phyloP scores from a whole-genome alignment of 345 rosid species.

The Populus simonii region DNA sequence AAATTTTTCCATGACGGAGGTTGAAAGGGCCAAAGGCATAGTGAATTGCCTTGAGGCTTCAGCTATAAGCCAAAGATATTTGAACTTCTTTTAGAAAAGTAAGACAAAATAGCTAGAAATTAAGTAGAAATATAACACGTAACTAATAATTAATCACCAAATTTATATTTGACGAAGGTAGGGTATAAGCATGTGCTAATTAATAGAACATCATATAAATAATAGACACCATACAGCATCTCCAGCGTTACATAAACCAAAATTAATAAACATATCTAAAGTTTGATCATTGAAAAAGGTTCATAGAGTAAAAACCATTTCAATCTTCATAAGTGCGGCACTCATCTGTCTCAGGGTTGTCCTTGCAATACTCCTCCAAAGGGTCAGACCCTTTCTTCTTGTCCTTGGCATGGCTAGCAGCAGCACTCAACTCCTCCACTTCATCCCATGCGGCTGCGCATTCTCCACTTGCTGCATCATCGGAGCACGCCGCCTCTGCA shows the following conservation, averaged over 20 bases:
- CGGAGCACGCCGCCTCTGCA: constrained; percentile 76
- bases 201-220: neutral
- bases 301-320: neutral
- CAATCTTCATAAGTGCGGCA: constrained; percentile 90
- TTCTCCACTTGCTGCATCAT: constrained; percentile 84
- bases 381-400: constrained; percentile 76
- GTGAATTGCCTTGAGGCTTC: neutral
- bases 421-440: constrained; percentile 99
- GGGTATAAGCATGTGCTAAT: neutral
- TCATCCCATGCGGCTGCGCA: constrained; percentile 99
- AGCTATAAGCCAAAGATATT: neutral
- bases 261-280: neutral
- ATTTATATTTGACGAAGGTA: constrained; percentile 1
- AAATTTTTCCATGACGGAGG: neutral
- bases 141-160: neutral
- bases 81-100: neutral
- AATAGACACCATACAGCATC: neutral
- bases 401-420: constrained; percentile 90
- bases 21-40: neutral
- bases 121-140: neutral
- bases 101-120: neutral
- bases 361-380: constrained; percentile 78
- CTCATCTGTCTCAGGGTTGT: constrained; percentile 89
- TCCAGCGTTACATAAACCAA: neutral
- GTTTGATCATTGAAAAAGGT: neutral